Base-by-base conservation (phyloP, 169 alveolate genomes). In the Cryptosporidium tyzzeri region DNA sequence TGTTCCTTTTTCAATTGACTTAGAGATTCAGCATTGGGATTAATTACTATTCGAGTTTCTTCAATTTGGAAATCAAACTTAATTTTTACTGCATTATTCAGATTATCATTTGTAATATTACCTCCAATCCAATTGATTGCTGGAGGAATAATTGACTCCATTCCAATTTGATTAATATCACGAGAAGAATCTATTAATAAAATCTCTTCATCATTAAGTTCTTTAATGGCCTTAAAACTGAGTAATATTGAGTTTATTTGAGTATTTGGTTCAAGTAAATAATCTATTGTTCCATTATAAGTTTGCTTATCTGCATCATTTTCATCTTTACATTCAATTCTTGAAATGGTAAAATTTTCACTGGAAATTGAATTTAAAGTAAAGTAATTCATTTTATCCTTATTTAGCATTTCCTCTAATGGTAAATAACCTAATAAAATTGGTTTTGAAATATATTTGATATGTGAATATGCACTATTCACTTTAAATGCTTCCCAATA, bases 401-500 rank as follows among this genome's bases (percentile, higher is more conserved):
- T 48, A 48, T 80, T 80, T 5, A 80, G 9, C 35, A 80, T 80
- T 26, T 62, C 50, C 50, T 80, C 89, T 18, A 80, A 14, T 41
- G 89, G 89, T 29, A 80, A 45, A 23, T 18, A 18, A 3, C 89
- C 89, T 10, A 80, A 53, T 65, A 41, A 21, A 18, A 80, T 41
- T 59, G 71, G 71, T 14, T 80, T 59, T 44, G 89, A 62, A 39
- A 80, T 62, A 41, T 45, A 80, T 3, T 50, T 50, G 5, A 80
- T 59, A 33, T 59, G 89, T 3, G 69, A 10, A 61, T 48, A 37
- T n/a, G 89, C 86, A 29, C 7, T 50, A 16, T 37, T 73, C 2
- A 73, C 67, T 23, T 65, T 80, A 26, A 80, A 62, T 62, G 75
- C 55, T 39, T 80, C 89, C 89, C 89, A 80, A 48, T 80, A 80